Percentiles rank a stretch among this genome's conserved stretches.
Conservation (phyloP, 371 early-diverging fungal genomes). For the Capillidium rhysosporum region DNA sequence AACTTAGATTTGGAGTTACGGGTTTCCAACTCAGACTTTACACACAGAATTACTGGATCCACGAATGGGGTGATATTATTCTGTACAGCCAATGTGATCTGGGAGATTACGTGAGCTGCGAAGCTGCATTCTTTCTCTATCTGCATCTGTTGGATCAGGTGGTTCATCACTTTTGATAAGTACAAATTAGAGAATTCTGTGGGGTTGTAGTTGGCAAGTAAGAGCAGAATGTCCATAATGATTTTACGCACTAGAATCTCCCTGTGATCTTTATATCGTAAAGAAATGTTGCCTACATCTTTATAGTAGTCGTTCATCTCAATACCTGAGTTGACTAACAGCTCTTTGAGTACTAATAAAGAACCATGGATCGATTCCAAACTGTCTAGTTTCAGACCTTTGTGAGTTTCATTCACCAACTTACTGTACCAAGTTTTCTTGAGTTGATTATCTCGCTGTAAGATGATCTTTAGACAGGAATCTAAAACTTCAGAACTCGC, state of each 20-base stretch:
- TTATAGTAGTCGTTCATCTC: slow-evolving; percentile 68
- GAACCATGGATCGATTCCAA: slow-evolving; percentile 81
- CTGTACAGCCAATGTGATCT: slow-evolving; percentile 66
- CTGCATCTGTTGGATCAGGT: slow-evolving; percentile 49
- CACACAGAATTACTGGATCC: slow-evolving; percentile 11
- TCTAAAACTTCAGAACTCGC: slow-evolving; percentile 76
- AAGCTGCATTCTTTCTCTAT: slow-evolving; percentile 54
- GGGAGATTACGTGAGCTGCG: slow-evolving; percentile 74
- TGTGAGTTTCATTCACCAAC: slow-evolving; percentile 67
- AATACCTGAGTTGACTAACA: slow-evolving; percentile 68
- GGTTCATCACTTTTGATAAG: slow-evolving; percentile 49
- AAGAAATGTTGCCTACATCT: slow-evolving; percentile 56
- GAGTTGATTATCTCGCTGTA: slow-evolving; percentile 53
- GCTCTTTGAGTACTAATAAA: slow-evolving; percentile 57
- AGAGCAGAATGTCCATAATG: slow-evolving; percentile 65
- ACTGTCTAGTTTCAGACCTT: slow-evolving; percentile 44
- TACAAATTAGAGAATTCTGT: slow-evolving; percentile 49
- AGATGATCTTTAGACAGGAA: slow-evolving; percentile 62
- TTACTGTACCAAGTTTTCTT: slow-evolving; percentile 51
- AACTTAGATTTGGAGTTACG: neutral
- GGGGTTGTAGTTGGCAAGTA: slow-evolving; percentile 66
- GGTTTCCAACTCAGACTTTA: neutral
- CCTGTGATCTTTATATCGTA: slow-evolving; percentile 59
- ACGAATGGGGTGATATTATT: slow-evolving; percentile 62
- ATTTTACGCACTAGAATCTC: slow-evolving; percentile 65